These are phyloP conservation scores for Dictyostelium purpureum DNA, from an alignment of 78 protist genomes.

Conservation along the genomic window DNA sequence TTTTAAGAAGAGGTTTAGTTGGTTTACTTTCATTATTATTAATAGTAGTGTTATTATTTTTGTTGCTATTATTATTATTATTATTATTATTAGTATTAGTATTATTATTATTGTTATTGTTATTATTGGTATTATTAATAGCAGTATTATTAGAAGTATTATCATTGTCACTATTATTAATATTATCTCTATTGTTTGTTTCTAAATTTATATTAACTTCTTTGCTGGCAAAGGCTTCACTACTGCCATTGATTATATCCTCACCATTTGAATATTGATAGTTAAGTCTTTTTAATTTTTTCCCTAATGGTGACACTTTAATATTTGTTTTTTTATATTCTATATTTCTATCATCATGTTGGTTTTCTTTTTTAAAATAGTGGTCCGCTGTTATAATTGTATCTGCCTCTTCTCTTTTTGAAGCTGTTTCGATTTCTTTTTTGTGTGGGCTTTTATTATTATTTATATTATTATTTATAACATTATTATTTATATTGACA, in stretches of 20 bases:
- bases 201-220: not conserved
- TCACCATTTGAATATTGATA: not conserved
- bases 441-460: not conserved
- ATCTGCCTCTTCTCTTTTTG: not conserved
- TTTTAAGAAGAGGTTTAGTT: too few species aligned
- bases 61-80: too few species aligned
- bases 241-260: not conserved
- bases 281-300: conserved; percentile 1
- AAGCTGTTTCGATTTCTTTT: not conserved
- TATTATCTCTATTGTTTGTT: not conserved
- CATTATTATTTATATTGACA: not conserved
- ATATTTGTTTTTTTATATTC: not conserved
- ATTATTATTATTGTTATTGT: not conserved
- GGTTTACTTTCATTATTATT: too few species aligned
- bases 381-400: not conserved
- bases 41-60: not conserved
- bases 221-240: not conserved
- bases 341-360: too few species aligned
- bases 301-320: conserved; percentile 1
- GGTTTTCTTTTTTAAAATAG: too few species aligned
- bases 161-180: not conserved
- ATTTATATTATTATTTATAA: not conserved
- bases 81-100: not conserved
- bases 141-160: not conserved
- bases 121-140: not conserved